phyloP scores from a whole-genome alignment of 2,329 filamentous ascomycete species.

The Monilinia polystroma region DNA sequence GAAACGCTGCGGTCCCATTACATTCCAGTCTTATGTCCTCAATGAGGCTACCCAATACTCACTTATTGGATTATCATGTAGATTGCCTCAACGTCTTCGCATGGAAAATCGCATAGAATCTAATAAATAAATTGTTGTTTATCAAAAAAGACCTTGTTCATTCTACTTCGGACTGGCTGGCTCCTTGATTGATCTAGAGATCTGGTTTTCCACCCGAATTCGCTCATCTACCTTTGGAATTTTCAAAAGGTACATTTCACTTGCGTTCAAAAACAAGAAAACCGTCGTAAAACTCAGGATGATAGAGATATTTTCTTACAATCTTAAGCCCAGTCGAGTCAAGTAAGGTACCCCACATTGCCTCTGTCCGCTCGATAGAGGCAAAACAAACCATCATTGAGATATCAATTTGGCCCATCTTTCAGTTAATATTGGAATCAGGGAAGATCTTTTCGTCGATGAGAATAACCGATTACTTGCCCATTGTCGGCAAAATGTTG shows the following conservation, averaged over 20 bases:
- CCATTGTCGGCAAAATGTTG: too few species aligned
- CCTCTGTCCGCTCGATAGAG: constrained; percentile 41
- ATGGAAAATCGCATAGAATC: not conserved
- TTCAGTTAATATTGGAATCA: constrained; percentile 39
- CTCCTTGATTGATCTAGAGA: not conserved
- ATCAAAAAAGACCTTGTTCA: not conserved
- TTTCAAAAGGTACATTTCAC: not conserved
- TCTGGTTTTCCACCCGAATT: not conserved
- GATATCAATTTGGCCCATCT: constrained; percentile 41
- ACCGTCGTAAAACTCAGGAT: not conserved
- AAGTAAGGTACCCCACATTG: not conserved
- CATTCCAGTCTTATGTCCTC: too few species aligned
- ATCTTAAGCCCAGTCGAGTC: not conserved
- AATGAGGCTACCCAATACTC: too few species aligned
- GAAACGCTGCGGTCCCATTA: too few species aligned
- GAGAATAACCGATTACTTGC: too few species aligned
- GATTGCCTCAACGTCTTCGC: too few species aligned
- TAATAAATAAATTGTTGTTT: not conserved
- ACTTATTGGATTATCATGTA: too few species aligned
- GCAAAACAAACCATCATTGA: constrained; percentile 42
- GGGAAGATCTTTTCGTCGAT: constrained; percentile 37
- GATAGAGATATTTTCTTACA: constrained; percentile 3
- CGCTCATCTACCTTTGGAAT: not conserved
- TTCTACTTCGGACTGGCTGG: not conserved
- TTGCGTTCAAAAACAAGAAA: not conserved